Conservation (phyloP, 495 filamentous ascomycete species). For the Lasiosphaeria hispida region DNA sequence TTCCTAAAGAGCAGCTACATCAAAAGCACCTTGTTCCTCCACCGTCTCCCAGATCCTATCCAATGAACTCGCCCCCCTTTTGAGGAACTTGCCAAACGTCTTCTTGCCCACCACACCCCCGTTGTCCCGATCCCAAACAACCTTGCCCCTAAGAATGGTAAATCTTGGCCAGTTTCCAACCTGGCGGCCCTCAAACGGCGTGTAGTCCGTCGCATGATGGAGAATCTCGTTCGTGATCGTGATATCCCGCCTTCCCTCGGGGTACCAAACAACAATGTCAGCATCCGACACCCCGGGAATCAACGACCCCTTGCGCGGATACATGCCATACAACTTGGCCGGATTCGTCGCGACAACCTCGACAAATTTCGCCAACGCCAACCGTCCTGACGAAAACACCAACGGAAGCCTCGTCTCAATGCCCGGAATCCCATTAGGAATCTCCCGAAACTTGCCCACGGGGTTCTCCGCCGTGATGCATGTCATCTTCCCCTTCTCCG, state of each 20-base stretch:
- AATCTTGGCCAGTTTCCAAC: constrained; percentile 61
- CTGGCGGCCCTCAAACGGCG: constrained; percentile 56
- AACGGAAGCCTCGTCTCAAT: constrained; percentile 58
- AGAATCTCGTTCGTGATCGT: constrained; percentile 50
- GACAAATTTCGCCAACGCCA: constrained; percentile 56
- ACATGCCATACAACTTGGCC: constrained; percentile 61
- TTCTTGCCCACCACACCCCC: constrained; percentile 49
- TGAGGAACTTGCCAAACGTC: constrained; percentile 53
- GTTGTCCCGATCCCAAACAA: constrained; percentile 55
- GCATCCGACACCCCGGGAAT: constrained; percentile 54
- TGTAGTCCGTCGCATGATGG: constrained; percentile 61
- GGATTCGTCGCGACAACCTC: constrained; percentile 57
- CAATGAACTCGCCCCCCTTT: constrained; percentile 44
- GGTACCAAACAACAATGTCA: constrained; percentile 55
- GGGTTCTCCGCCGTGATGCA: constrained; percentile 43
- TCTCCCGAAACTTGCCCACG: constrained; percentile 48
- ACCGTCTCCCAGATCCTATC: constrained; percentile 48
- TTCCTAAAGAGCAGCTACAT: constrained; percentile 34
- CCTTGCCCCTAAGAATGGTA: constrained; percentile 56
- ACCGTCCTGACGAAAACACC: constrained; percentile 42
- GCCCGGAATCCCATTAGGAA: constrained; percentile 61
- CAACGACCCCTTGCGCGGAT: constrained; percentile 54
- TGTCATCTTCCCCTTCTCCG: constrained; percentile 47
- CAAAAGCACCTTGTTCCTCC: constrained; percentile 57
- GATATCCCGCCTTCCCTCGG: constrained; percentile 41